Percentiles rank a stretch among this genome's conserved stretches.
Evolutionary conservation across 345 rosid genomes (phyloP).

Genomic region (Lepidium africanum): DNA sequence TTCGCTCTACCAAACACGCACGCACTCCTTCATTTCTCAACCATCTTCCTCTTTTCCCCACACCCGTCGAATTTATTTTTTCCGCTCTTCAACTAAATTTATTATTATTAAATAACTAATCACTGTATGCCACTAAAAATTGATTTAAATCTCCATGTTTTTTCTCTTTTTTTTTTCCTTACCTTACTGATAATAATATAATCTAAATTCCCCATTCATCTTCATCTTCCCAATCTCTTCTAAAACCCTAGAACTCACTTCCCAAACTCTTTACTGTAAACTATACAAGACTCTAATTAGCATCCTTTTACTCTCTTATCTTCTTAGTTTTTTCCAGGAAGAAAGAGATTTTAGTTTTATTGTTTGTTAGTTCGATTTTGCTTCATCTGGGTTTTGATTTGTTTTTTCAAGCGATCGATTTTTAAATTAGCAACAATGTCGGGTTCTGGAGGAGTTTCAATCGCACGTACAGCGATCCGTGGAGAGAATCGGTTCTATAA

Average conservation of each 20-base stretch:
- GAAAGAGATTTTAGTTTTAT: neutral
- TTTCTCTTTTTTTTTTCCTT: neutral
- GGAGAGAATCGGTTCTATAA: conserved; percentile 47
- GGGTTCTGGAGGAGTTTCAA: conserved; percentile 38
- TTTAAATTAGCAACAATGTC: conserved; percentile 28
- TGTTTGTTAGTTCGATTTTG: conserved; percentile 7
- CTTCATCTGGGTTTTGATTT: neutral
- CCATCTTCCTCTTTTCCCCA: conserved; percentile 24
- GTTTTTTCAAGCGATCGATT: neutral
- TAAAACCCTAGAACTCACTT: conserved; percentile 35
- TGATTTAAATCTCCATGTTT: conserved; percentile 1
- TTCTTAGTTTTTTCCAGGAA: neutral
- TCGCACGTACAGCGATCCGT: conserved; percentile 29
- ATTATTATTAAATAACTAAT: neutral
- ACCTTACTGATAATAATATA: conserved; percentile 6
- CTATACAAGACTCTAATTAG: neutral
- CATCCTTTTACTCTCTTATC: neutral
- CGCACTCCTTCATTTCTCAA: neutral
- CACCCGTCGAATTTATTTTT: conserved; percentile 11
- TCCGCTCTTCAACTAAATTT: neutral
- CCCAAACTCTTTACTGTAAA: neutral
- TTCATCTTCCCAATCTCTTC: conserved; percentile 23
- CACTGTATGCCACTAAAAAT: conserved; percentile 15
- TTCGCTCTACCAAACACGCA: conserved; percentile 14
- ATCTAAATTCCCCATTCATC: neutral